Evolutionary conservation across 345 rosid genomes (phyloP), one percentile per base, ranked within the genome.

Genomic region (Hypericum perforatum): DNA sequence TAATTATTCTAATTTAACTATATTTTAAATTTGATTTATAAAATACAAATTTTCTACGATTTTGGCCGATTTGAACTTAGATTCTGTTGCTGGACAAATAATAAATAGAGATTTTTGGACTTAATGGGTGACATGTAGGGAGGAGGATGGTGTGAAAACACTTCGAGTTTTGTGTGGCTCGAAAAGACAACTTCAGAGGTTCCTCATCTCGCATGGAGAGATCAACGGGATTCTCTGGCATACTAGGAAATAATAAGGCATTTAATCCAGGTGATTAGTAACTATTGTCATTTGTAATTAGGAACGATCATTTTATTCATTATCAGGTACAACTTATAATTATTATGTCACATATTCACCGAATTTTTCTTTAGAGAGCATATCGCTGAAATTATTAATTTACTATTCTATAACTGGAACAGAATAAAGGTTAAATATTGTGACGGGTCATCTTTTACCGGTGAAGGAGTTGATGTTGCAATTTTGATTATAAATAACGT

Each of bases 71-170:
- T 4, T 22, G 32, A 22, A 22, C 32, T 22, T 22, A 4, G 32
- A 22, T 22, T 22, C 4, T 22, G 32, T 22, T 22, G 32, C n/a
- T n/a, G n/a, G n/a, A n/a, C n/a, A n/a, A n/a, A 22, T 22, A 22
- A 1, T 22, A 22, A 22, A 22, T 22, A 4, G 32, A 22, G 32
- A 22, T 22, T 1, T 1, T 22, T 22, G 32, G 32, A 4, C 32
- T 4, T 22, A 22, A 8, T 29, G 36, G 54, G n/a, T 22, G 10
- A 5, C 15, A 37, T n/a, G 10, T 47, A 91, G 98, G 98, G 98
- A 70, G 98, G 98, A 62, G 94, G 95, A 54, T 92, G 98, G 97
- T 92, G 98, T 70, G 78, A 83, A 59, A 78, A 83, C 48, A 71
- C 68, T 3, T 74, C 84, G 32, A 67, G 64, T 42, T n/a, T n/a